A percentile compares a stretch with the other conserved stretches of the same genome.
Evolutionary conservation across 129 eudicot genomes (phyloP).

Genomic region (Artemisia tridentata): DNA sequence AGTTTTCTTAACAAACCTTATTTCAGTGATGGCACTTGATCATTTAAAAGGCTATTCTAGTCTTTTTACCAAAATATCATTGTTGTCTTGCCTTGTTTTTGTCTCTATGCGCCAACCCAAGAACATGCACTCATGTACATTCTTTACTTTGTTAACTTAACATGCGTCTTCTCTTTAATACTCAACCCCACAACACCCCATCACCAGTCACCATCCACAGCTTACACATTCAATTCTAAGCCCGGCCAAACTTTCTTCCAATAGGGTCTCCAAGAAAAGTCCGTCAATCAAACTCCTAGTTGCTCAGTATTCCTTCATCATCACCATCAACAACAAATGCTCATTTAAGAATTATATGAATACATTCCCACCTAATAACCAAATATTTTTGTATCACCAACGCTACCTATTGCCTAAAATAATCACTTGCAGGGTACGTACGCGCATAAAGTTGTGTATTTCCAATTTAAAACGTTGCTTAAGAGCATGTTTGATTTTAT

Average conservation of each 20-base stretch:
- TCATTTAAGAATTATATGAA: not conserved
- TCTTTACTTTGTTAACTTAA: conserved; percentile 24
- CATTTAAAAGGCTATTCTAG: conserved; percentile 24
- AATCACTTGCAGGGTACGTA: not conserved
- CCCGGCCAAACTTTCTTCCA: conserved; percentile 17
- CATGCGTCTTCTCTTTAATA: conserved; percentile 21
- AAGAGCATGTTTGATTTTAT: not conserved
- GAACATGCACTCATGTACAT: conserved; percentile 27
- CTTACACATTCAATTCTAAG: not conserved
- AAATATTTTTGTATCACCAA: not conserved
- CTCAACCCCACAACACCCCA: conserved; percentile 21
- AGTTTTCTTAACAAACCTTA: too few species aligned
- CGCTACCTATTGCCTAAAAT: not conserved
- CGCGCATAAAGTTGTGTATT: not conserved
- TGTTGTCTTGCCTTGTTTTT: conserved; percentile 34
- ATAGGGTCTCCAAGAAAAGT: conserved; percentile 9
- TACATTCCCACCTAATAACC: not conserved
- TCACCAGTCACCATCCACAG: conserved; percentile 19
- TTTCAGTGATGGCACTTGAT: not conserved
- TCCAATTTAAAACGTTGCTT: not conserved
- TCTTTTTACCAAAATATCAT: conserved; percentile 9
- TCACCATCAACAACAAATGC: not conserved
- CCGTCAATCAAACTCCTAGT: not conserved
- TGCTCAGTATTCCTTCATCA: not conserved
- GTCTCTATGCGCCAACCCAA: conserved; percentile 24